Base-by-base conservation (phyloP, 108 stramenopile genomes). In the Bacterosira constricta region DNA sequence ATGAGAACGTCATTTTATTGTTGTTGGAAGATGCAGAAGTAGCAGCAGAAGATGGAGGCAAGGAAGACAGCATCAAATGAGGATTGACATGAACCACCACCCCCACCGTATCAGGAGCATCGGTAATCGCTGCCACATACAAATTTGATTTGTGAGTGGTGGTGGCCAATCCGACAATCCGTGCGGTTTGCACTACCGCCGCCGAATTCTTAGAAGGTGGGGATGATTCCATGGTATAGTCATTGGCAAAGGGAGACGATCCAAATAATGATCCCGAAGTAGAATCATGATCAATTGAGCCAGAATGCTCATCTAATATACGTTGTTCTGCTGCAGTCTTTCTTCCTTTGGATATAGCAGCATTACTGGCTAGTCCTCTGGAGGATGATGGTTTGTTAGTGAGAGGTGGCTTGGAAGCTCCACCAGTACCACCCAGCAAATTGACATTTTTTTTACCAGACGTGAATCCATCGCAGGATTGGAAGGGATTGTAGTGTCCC, bases 401-500 rank as follows among this genome's bases (percentile, higher is more conserved):
- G 30, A 6, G 62, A 46, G 13, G 62, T 20, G 3, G 26, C 9
- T 63, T 20, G 47, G 5, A 21, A 18, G 30, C 34, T 57, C 34
- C 34, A 31, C 30, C 23, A 31, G 54, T 3, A 3, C 27, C 37
- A 52, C 37, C 18, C 1, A 23, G n/a, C 8, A 54, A 17, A 31
- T 10, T 38, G 13, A 12, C 31, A 21, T 26, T 30, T 10, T 15
- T 66, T 3, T 11, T 52, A 10, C 25, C 34, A 25, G 18, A 55
- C n/a, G n/a, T 34, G 11, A 53, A 55, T 56, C 66, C 66, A 53
- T 44, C 69, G 4, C 69, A 75, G 27, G 70, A 67, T 11, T 21
- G 1, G 64, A 94, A 86, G 6, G 93, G 93, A 56, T 80, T 67
- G 62, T 88, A 85, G 42, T 92, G 88, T 20, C 93, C 93, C 39